These are phyloP conservation scores for Rhodotorula babjevae DNA, from an alignment of 768 basidiomycete genomes.

Conservation along the genomic window DNA sequence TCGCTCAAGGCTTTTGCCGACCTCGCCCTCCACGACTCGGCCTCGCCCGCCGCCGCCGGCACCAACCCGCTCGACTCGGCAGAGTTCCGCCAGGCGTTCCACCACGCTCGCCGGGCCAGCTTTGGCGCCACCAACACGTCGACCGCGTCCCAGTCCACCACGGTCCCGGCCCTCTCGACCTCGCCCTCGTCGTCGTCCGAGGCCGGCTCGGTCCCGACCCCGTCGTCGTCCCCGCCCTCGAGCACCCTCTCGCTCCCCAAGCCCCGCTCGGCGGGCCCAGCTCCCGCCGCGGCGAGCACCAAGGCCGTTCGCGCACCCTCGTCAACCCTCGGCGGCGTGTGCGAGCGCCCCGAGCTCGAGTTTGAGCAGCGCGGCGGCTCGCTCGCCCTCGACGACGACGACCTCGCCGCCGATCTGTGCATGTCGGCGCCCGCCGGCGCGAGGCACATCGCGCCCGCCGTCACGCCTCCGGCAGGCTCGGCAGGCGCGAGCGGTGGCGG, in stretches of 20 bases:
- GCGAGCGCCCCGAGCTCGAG: slow-evolving; percentile 31
- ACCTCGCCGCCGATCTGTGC: neutral
- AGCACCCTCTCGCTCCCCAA: neutral
- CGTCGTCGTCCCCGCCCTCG: slow-evolving; percentile 9
- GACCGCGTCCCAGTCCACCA: neutral
- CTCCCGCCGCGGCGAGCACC: neutral
- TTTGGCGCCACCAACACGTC: neutral
- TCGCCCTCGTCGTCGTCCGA: slow-evolving; percentile 12
- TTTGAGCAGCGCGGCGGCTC: slow-evolving; percentile 20
- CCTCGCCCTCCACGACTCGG: neutral
- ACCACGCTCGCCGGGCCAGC: slow-evolving; percentile 25
- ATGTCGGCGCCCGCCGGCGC: neutral
- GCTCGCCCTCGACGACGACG: slow-evolving; percentile 2
- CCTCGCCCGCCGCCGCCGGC: neutral
- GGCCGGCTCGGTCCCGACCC: slow-evolving; percentile 29
- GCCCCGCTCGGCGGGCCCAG: neutral
- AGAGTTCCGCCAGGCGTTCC: slow-evolving; percentile 34
- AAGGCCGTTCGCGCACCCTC: slow-evolving; percentile 6
- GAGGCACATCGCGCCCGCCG: neutral
- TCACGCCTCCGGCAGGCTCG: neutral
- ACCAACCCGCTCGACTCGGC: slow-evolving; percentile 17
- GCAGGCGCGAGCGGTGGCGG: neutral
- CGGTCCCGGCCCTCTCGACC: slow-evolving; percentile 11
- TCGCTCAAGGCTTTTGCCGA: slow-evolving; percentile 26
- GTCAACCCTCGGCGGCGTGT: slow-evolving; percentile 24